Conservation (phyloP, 768 basidiomycete genomes). For the Epithele typhae region DNA sequence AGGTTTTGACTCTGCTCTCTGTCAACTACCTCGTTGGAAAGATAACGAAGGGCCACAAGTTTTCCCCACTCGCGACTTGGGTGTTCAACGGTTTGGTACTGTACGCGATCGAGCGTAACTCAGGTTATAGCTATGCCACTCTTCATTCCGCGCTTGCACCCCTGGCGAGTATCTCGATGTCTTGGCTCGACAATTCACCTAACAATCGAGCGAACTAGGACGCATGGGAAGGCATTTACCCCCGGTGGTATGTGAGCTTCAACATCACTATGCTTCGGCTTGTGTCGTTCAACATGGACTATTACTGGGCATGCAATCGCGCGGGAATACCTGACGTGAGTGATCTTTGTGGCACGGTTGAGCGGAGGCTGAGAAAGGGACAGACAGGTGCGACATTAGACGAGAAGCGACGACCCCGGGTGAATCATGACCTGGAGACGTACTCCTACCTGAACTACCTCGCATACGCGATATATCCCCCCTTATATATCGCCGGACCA, state of each 20-base stretch:
- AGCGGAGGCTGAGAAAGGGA: too few species aligned
- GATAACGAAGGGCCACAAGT: conserved; percentile 34
- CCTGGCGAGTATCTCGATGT: conserved; percentile 46
- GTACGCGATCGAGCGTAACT: conserved; percentile 69
- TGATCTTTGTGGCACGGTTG: background rate
- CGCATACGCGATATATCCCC: conserved; percentile 86
- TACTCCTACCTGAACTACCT: conserved; percentile 76
- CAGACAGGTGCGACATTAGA: conserved; percentile 32
- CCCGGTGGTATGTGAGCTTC: conserved; percentile 91
- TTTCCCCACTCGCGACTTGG: conserved; percentile 64
- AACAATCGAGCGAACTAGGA: too few species aligned
- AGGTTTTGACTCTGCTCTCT: conserved; percentile 68
- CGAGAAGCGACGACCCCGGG: conserved; percentile 58
- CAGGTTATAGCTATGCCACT: conserved; percentile 66
- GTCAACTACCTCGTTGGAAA: conserved; percentile 67
- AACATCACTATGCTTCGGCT: conserved; percentile 96
- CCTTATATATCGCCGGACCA: conserved; percentile 93
- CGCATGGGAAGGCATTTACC: conserved; percentile 66
- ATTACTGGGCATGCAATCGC: conserved; percentile 70
- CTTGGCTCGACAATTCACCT: too few species aligned
- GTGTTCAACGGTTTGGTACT: conserved; percentile 69
- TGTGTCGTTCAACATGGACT: conserved; percentile 91
- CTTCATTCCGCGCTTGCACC: conserved; percentile 50
- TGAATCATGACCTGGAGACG: conserved; percentile 48
- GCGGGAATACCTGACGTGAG: conserved; percentile 40